Percentiles rank a stretch among this genome's conserved stretches.
Evolutionary conservation across 192 early-diverging fungal species (phyloP).

Genomic region (Linderina pennispora): DNA sequence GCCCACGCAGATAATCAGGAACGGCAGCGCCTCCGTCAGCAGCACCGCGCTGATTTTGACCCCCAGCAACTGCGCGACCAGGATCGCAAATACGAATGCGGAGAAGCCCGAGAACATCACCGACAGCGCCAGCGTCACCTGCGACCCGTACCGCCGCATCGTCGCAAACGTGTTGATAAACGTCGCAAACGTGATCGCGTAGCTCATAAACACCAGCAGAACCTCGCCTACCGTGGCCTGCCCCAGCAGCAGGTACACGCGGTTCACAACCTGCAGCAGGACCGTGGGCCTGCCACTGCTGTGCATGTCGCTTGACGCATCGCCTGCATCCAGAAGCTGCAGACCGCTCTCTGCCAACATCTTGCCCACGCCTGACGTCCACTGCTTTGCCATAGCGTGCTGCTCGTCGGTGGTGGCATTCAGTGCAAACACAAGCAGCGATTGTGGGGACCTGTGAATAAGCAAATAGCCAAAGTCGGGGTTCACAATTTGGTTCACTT

Average conservation of each 20-base stretch:
- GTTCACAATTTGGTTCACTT: too few relatives aligned
- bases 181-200: constrained; percentile 76
- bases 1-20: constrained; percentile 84
- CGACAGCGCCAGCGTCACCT: constrained; percentile 66
- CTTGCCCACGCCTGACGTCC: constrained; percentile 17
- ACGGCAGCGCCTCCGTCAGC: constrained; percentile 82
- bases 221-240: constrained; percentile 73
- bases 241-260: constrained; percentile 60
- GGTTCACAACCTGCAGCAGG: constrained; percentile 27
- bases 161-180: constrained; percentile 75
- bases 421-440: constrained; percentile 43
- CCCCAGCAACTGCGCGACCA: constrained; percentile 62
- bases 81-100: constrained; percentile 69
- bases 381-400: constrained; percentile 12
- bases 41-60: constrained; percentile 64
- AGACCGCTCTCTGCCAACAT: constrained; percentile 17
- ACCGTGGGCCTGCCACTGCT: constrained; percentile 6
- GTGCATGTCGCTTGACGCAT: too few relatives aligned
- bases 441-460: too few relatives aligned
- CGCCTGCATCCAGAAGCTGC: too few relatives aligned
- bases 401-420: constrained; percentile 8
- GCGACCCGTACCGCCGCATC: constrained; percentile 81
- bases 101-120: constrained; percentile 68
- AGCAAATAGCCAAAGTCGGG: too few relatives aligned
- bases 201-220: constrained; percentile 68